These are phyloP conservation scores for Fusarium albosuccineum DNA, from an alignment of 2,329 filamentous ascomycete genomes.

Conservation along the genomic window DNA sequence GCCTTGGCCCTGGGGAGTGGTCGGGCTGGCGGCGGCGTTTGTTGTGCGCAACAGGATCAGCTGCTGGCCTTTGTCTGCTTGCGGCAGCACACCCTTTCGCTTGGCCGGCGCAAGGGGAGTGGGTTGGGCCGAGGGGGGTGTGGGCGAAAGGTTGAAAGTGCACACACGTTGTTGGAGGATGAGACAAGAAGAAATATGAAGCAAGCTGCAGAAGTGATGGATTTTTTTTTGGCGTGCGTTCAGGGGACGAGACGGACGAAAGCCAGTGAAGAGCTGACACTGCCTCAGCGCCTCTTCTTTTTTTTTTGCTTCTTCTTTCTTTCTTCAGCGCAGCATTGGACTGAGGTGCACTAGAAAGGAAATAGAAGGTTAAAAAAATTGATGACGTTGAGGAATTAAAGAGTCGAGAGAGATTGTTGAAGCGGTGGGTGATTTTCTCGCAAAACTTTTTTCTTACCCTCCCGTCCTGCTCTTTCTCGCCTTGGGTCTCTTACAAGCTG, in stretches of 20 bases:
- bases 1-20: background rate
- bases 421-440: slow-evolving; percentile 15
- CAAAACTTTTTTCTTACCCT: slow-evolving; percentile 27
- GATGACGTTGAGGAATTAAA: slow-evolving; percentile 15
- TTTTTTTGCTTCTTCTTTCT: background rate
- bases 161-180: slow-evolving; percentile 28
- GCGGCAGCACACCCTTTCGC: slow-evolving; percentile 32
- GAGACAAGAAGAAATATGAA: slow-evolving; percentile 16
- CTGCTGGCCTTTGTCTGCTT: slow-evolving; percentile 33
- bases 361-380: background rate
- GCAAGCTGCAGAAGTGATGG: too few relatives aligned
- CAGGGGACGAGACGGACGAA: background rate
- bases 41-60: slow-evolving; percentile 25
- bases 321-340: background rate
- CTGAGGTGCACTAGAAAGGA: background rate
- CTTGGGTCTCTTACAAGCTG: slow-evolving; percentile 19
- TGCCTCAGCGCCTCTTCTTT: background rate
- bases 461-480: slow-evolving; percentile 11
- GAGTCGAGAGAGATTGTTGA: slow-evolving; percentile 3
- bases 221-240: background rate
- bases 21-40: slow-evolving; percentile 4
- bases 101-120: slow-evolving; percentile 35
- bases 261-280: background rate
- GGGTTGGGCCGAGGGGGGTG: slow-evolving; percentile 8
- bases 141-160: slow-evolving; percentile 18